phyloP scores from a whole-genome alignment of 352 stramenopile genomes.

The Globisporangium paddicum region DNA sequence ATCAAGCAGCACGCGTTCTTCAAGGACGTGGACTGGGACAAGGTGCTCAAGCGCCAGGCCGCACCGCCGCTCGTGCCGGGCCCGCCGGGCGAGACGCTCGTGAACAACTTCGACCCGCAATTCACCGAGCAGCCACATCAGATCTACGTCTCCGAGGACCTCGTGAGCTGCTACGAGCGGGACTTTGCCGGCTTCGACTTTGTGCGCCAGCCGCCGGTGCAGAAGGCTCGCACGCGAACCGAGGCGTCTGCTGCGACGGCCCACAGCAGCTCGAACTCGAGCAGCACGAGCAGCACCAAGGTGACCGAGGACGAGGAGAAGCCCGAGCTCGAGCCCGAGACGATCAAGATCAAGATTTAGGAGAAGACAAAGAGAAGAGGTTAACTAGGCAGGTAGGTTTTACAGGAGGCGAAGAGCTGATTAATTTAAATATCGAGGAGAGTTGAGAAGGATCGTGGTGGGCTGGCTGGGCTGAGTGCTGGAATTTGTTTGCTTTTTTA shows the following conservation, averaged over 20 bases:
- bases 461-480: not conserved
- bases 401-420: not conserved
- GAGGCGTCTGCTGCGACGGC: not conserved
- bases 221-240: not conserved
- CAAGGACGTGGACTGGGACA: slow-evolving; percentile 68
- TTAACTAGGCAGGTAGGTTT: not conserved
- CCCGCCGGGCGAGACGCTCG: slow-evolving; percentile 57
- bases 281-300: slow-evolving; percentile 29
- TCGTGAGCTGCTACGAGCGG: slow-evolving; percentile 58
- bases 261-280: not conserved
- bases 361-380: slow-evolving; percentile 4
- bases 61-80: slow-evolving; percentile 58
- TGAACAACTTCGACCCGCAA: slow-evolving; percentile 85
- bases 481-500: slow-evolving; percentile 12
- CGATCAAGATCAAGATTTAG: slow-evolving; percentile 61
- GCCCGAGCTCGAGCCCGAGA: slow-evolving; percentile 44
- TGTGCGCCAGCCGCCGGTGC: slow-evolving; percentile 30
- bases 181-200: slow-evolving; percentile 87
- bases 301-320: slow-evolving; percentile 43
- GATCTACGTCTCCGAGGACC: slow-evolving; percentile 70
- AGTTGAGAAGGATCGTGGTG: not conserved
- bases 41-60: slow-evolving; percentile 59
- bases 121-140: slow-evolving; percentile 82
- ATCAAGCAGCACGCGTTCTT: slow-evolving; percentile 80
- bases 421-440: slow-evolving; percentile 19